Evolutionary conservation across 768 basidiomycete genomes (phyloP).

Genomic region (Candolleomyces eurysporus): DNA sequence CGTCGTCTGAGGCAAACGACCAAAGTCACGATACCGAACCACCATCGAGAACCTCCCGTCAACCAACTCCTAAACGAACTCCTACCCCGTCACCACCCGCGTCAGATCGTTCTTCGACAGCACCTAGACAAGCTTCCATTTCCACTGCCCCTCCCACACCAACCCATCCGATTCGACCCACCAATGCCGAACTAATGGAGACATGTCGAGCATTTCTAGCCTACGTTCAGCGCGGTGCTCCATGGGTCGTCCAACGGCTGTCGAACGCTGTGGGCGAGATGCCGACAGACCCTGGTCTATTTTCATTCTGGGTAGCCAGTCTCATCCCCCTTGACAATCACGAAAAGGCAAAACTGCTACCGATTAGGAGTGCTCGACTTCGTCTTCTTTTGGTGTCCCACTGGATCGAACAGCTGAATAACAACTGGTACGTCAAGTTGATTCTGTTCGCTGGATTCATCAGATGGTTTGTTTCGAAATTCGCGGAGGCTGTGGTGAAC

Average conservation of each 20-base stretch:
- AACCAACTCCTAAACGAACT: slow-evolving; percentile 1
- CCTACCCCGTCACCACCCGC: slow-evolving; percentile 5
- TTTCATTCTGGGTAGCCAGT: slow-evolving; percentile 89
- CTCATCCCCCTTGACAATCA: slow-evolving; percentile 90
- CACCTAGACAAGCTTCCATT: not conserved
- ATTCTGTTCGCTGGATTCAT: slow-evolving; percentile 18
- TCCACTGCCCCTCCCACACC: slow-evolving; percentile 1
- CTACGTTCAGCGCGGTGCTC: slow-evolving; percentile 62
- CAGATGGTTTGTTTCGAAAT: slow-evolving; percentile 11
- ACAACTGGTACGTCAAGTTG: slow-evolving; percentile 44
- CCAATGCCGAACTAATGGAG: slow-evolving; percentile 54
- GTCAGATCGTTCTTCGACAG: slow-evolving; percentile 1
- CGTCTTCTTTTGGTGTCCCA: slow-evolving; percentile 84
- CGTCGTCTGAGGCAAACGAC: too few species aligned
- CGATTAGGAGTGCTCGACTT: slow-evolving; percentile 74
- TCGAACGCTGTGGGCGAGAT: slow-evolving; percentile 76
- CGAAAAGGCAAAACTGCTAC: slow-evolving; percentile 84
- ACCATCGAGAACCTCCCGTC: slow-evolving; percentile 2
- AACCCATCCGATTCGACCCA: slow-evolving; percentile 18
- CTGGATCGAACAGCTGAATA: slow-evolving; percentile 81
- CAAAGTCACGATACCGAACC: slow-evolving; percentile 1
- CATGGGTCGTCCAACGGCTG: slow-evolving; percentile 91
- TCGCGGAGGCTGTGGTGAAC: not conserved
- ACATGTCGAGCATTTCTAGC: slow-evolving; percentile 45
- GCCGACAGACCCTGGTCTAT: slow-evolving; percentile 67